Evolutionary conservation across 306 rosid genomes (phyloP).

Genomic region (Castanopsis chinensis): DNA sequence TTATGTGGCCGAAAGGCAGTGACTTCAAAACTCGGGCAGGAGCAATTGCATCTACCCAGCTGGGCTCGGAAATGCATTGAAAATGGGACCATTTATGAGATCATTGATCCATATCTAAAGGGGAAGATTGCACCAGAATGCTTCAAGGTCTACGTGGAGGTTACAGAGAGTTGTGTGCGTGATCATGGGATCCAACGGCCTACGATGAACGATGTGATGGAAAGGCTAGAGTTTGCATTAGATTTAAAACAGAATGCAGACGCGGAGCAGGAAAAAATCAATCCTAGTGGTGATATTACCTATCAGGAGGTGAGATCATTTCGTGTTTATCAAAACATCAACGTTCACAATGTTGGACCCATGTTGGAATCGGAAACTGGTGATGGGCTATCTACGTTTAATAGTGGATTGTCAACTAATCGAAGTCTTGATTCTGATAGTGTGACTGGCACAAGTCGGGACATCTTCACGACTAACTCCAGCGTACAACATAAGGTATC

Average conservation of each 20-base stretch:
- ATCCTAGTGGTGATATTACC: too few species aligned
- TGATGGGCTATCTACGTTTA: neutral
- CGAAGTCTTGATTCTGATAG: neutral
- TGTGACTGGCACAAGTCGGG: neutral
- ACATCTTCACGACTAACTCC: neutral
- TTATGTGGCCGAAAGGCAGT: conserved; percentile 11
- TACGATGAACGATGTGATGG: conserved; percentile 55
- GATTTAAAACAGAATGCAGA: too few species aligned
- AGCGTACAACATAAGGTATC: too few species aligned
- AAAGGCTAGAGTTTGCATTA: too few species aligned
- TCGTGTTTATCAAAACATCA: too few species aligned
- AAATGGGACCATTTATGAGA: conserved; percentile 14
- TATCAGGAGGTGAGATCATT: too few species aligned
- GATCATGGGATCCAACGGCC: conserved; percentile 53
- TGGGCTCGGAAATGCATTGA: conserved; percentile 19
- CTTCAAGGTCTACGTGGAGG: conserved; percentile 36
- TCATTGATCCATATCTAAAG: conserved; percentile 35
- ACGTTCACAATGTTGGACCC: neutral
- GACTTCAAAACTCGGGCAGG: neutral
- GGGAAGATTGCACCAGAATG: conserved; percentile 28
- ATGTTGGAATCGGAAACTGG: neutral
- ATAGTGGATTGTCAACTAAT: neutral
- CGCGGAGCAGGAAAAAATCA: too few species aligned
- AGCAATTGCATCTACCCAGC: conserved; percentile 1
- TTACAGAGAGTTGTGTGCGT: conserved; percentile 38